Percentiles rank a stretch among this genome's conserved stretches.
phyloP scores from a whole-genome alignment of 306 rosid genomes.

The Castanopsis chinensis region DNA sequence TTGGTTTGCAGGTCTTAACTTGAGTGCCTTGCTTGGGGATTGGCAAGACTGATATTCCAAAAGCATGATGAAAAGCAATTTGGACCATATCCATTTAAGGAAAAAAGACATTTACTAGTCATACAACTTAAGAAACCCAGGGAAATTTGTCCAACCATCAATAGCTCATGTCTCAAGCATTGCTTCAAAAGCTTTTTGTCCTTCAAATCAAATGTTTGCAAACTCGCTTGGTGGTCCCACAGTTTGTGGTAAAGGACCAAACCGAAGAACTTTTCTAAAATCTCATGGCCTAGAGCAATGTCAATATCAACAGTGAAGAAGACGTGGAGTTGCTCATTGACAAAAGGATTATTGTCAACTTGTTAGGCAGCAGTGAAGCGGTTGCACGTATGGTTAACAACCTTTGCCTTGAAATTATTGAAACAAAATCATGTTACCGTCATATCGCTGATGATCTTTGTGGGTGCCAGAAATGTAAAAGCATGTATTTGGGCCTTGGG shows the following conservation, averaged over 20 bases:
- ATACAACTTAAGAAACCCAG: not conserved
- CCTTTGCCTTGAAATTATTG: constrained; percentile 8
- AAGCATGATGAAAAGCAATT: not conserved
- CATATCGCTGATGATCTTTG: not conserved
- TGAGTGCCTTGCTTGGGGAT: fast-evolving
- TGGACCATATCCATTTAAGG: no score
- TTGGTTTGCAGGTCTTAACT: no score
- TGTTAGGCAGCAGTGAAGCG: constrained; percentile 19
- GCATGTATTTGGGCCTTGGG: no score
- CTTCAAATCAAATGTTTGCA: not conserved
- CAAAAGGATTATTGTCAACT: constrained; percentile 6
- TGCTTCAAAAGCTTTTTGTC: not conserved
- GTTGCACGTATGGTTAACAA: constrained; percentile 9
- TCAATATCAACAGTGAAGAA: no score
- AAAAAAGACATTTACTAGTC: not conserved
- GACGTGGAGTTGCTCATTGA: constrained; percentile 19
- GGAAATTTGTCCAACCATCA: not conserved
- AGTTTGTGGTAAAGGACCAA: not conserved
- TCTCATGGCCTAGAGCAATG: no score
- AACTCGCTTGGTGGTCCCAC: constrained; percentile 1
- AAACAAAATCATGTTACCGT: not conserved
- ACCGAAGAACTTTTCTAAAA: not conserved
- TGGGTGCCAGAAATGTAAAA: no score
- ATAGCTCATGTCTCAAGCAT: not conserved
- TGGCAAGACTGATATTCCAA: no score